Conservation (phyloP, 2,329 filamentous ascomycete genomes). For the Colletotrichum sp. region DNA sequence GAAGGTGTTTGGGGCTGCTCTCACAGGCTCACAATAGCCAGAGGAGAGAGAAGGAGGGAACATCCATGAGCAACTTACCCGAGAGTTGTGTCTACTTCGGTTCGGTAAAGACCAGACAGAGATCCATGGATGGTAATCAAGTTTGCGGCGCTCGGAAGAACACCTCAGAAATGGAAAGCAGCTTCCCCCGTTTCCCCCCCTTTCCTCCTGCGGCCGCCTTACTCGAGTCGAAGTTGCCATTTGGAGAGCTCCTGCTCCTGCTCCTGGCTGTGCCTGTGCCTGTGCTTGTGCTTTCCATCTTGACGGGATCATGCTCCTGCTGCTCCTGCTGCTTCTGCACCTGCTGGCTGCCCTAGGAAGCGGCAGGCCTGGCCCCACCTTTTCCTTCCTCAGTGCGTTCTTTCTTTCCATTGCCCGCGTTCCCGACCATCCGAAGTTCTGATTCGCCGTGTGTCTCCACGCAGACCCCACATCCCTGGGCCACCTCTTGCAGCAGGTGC, state of each 20-base stretch:
- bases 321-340: not conserved
- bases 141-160: not conserved
- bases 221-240: not conserved
- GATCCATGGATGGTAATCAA: not conserved
- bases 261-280: not conserved
- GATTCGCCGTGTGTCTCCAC: not conserved
- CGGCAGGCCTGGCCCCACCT: not conserved
- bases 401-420: constrained; percentile 5
- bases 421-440: not conserved
- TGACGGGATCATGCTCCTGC: not conserved
- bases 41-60: not conserved
- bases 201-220: not conserved
- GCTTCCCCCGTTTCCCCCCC: not conserved
- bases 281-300: not conserved
- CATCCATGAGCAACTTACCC: not conserved
- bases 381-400: constrained; percentile 1
- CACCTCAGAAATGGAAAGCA: not conserved
- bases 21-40: not conserved
- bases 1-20: not conserved
- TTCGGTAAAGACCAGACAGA: not conserved
- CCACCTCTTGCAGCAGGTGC: not conserved
- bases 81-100: not conserved
- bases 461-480: not conserved
- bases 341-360: not conserved
- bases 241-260: not conserved